A percentile compares a stretch with the other conserved stretches of the same genome.
These are phyloP conservation scores for Cardiospermum halicacabum DNA, from an alignment of 345 rosid genomes.

Conservation along the genomic window DNA sequence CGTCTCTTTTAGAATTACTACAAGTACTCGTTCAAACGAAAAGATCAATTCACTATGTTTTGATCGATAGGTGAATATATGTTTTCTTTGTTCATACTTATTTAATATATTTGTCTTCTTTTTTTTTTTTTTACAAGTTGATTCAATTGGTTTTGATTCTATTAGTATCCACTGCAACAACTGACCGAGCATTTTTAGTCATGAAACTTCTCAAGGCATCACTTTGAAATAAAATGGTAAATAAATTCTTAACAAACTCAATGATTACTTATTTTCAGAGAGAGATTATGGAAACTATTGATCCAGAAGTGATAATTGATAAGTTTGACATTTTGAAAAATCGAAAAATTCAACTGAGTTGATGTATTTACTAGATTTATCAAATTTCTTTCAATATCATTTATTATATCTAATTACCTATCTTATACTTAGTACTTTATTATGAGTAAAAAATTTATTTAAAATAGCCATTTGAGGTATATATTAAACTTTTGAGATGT, in stretches of 20 bases:
- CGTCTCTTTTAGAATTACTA: background rate
- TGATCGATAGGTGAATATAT: background rate
- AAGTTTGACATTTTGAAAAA: too few relatives aligned
- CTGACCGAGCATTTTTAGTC: background rate
- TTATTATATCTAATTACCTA: too few relatives aligned
- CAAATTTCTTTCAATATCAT: too few relatives aligned
- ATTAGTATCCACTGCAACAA: background rate
- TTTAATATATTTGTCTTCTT: too few relatives aligned
- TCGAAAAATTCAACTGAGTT: too few relatives aligned
- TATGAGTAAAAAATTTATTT: too few relatives aligned
- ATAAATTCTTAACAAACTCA: background rate
- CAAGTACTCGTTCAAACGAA: background rate
- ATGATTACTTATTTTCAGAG: background rate
- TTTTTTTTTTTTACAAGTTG: background rate
- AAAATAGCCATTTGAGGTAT: too few relatives aligned
- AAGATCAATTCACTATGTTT: background rate
- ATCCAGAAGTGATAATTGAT: too few relatives aligned
- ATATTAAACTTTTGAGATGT: too few relatives aligned
- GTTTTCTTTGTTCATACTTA: too few relatives aligned
- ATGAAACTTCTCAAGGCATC: background rate
- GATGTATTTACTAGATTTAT: too few relatives aligned
- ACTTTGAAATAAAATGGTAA: background rate
- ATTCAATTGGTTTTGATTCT: background rate
- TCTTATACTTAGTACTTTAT: too few relatives aligned
- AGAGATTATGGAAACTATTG: background rate